Base-by-base conservation (phyloP, 2,329 filamentous ascomycete species). In the Thielaviopsis musarum region DNA sequence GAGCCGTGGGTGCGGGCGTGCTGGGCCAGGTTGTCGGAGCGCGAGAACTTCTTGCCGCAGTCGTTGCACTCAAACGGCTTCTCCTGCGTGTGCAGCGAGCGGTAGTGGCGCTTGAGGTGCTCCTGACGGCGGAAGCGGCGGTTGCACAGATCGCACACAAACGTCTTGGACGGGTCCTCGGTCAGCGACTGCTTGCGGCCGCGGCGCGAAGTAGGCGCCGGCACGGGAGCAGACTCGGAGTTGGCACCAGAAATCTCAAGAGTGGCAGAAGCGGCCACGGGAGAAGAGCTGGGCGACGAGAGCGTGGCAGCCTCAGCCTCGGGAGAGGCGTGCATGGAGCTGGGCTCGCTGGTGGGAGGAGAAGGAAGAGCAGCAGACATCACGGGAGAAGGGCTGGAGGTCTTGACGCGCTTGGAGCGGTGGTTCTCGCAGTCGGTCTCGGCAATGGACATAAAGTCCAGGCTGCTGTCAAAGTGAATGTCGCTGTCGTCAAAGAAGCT, bases 21-120 rank as follows among this genome's bases (percentile, higher is more conserved):
- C 74, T 98, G 93, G 24, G 90, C 88, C 17, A 98, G 81, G 77
- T 98, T 98, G 75, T 98, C 93, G 66, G 88, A 95, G 67, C 93
- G 86, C 21, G 91, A 97, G 76, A 97, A 98, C 78, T 95, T 96
- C 85, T 98, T 98, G 67, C 93, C 91, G 69, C 93, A 98, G 75
- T 98, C 91, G 65, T 84, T 82, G 78, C 93, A 98, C 75, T 95
- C 89, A 68, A 97, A 98, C 5, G 93, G 93, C 83, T 97, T 98
- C 71, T 97, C 93, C 69, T 95, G 86, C 1, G 93, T 98, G 78
- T 98, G 93, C 54, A 98, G 88, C 61, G 93, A 97, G 66, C 93
- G 85, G 78, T 95, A 95, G 77, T 98, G 93, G 64, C 93, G 88
- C 83, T 98, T 98, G 62, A 98, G 82, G 69, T 98, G 93, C 73